Base-by-base conservation (phyloP, 768 basidiomycete genomes). In the Plicaturopsis crispa region DNA sequence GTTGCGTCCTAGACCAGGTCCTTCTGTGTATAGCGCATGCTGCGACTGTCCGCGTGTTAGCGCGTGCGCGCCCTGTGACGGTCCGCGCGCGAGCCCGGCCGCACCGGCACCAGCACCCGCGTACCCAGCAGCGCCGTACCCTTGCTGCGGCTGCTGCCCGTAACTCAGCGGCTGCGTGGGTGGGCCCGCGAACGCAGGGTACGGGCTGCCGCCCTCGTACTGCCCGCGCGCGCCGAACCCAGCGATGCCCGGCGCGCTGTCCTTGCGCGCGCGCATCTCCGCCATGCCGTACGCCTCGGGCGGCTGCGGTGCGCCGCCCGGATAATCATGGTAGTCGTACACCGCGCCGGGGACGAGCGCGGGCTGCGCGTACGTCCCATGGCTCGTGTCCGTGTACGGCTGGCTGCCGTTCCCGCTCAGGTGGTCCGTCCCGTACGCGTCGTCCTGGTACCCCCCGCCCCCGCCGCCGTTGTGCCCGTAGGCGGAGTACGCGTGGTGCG, bases 341-440 rank as follows among this genome's bases (percentile, higher is more conserved):
- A 6, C 31, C 8, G 32, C 44, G 45, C 46, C 59, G 39, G 16
- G 59, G 56, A 21, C 48, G 55, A 75, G 60, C 1, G 73, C 60
- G 0, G 69, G 61, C 45, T 79, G 70, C 3, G 52, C 60, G 45
- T 60, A 78, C 3, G 78, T 75, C n/a, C 78, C 80, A 42, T 82
- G 76, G 23, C 62, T 67, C 16, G 65, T 66, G 14, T 69, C 66
- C 10, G 76, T 75, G 19, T 72, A 73, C n/a, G 11, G 55, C 63
- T 14, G 48, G 54, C 33, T 51, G 55, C n/a, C n/a, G n/a, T n/a
- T n/a, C n/a, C n/a, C n/a, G n/a, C n/a, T n/a, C n/a, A 19, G 48
- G 10, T 30, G 28, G 28, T 33, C 54, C 60, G 24, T 35, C 44
- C n/a, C 30, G 37, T 18, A 33, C 37, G 10, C 28, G 10, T 1